These are phyloP conservation scores for Paramecium caudatum DNA, from an alignment of 73 alveolate genomes.

Conservation along the genomic window DNA sequence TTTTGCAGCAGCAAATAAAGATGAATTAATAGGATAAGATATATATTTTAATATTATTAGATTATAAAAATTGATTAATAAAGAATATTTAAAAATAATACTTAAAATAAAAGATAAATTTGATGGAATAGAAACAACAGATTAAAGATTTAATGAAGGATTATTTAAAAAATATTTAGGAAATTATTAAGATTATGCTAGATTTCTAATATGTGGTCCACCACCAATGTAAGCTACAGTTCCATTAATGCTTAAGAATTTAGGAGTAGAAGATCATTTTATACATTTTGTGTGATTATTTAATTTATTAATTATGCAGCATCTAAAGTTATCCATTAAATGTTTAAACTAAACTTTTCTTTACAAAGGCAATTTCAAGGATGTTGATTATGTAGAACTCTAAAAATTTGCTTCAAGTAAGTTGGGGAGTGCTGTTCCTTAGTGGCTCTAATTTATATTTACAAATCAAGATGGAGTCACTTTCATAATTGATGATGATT, in stretches of 20 bases:
- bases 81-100: neutral
- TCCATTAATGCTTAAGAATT: neutral
- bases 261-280: neutral
- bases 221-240: slow-evolving; percentile 6
- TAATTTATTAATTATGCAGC: slow-evolving; percentile 8
- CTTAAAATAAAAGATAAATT: neutral
- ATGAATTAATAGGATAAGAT: slow-evolving; percentile 20
- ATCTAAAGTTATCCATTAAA: neutral
- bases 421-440: neutral
- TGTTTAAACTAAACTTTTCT: slow-evolving; percentile 11
- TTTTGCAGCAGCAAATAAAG: neutral
- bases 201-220: slow-evolving; percentile 43
- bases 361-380: neutral
- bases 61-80: neutral
- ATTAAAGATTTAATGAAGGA: slow-evolving; percentile 7
- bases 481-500: slow-evolving; percentile 12
- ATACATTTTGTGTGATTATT: slow-evolving; percentile 11
- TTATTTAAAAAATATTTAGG: neutral
- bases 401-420: neutral
- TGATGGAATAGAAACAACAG: slow-evolving; percentile 16
- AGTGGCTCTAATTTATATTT: neutral
- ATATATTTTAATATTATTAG: neutral
- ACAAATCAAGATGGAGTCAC: neutral
- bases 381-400: neutral
- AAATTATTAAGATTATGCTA: neutral